Conservation (phyloP, 106 monocot genomes). For the Alisma plantagoaquatica region DNA sequence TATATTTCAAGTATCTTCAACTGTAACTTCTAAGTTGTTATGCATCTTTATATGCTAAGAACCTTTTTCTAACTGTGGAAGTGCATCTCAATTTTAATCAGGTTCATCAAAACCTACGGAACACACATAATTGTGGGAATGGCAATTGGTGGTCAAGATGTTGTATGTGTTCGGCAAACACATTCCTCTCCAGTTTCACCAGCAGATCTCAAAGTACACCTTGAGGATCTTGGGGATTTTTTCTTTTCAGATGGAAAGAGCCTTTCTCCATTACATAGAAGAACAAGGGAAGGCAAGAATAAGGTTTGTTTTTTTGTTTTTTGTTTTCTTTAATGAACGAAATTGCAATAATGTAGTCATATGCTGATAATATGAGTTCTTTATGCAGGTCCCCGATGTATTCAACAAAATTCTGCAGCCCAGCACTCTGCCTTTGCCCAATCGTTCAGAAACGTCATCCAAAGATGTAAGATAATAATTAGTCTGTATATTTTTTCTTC, state of each 20-base stretch:
- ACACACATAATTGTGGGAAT: constrained; percentile 72
- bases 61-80: too few species aligned
- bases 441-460: constrained; percentile 56
- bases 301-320: constrained; percentile 25
- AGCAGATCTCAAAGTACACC: too few species aligned
- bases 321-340: too few species aligned
- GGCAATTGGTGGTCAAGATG: constrained; percentile 58
- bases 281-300: constrained; percentile 36
- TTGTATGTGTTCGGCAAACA: constrained; percentile 50
- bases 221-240: constrained; percentile 64
- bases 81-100: too few species aligned
- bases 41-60: too few species aligned
- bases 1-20: too few species aligned
- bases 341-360: too few species aligned
- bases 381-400: constrained; percentile 46
- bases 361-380: constrained; percentile 7
- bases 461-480: constrained; percentile 49
- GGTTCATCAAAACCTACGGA: constrained; percentile 66
- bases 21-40: too few species aligned
- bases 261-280: constrained; percentile 44
- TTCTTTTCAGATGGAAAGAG: constrained; percentile 56
- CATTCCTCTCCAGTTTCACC: constrained; percentile 45
- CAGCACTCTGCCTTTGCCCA: constrained; percentile 45
- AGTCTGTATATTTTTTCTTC: neutral
- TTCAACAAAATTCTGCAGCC: constrained; percentile 53